Conservation (phyloP, 768 basidiomycete species). For the Mycena albidolilacea region DNA sequence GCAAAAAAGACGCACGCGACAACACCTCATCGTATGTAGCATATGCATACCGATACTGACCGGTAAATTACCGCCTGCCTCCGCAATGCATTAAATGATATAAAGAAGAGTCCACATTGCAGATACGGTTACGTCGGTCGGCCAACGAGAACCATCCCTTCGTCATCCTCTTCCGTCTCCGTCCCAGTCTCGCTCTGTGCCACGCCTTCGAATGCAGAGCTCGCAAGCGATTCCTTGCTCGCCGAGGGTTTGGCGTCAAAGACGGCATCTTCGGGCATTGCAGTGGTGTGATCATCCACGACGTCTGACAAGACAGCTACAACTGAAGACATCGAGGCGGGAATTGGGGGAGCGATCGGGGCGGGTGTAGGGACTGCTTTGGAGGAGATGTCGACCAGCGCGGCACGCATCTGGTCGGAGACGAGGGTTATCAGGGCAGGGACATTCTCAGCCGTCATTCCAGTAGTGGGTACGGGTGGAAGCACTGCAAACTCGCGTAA, state of each 20-base stretch:
- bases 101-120: not conserved
- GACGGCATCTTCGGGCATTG: conserved; percentile 34
- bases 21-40: not conserved
- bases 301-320: conserved; percentile 30
- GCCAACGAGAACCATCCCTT: conserved; percentile 85
- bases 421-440: conserved; percentile 75
- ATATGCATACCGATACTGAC: not conserved
- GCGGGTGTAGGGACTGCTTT: conserved; percentile 54
- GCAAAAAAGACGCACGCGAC: conserved; percentile 5
- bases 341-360: conserved; percentile 35
- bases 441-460: conserved; percentile 80
- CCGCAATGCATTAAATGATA: conserved; percentile 6
- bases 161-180: conserved; percentile 90
- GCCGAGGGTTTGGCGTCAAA: conserved; percentile 44
- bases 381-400: conserved; percentile 84
- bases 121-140: conserved; percentile 58
- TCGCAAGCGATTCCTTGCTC: conserved; percentile 45
- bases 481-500: conserved; percentile 71
- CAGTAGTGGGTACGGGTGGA: conserved; percentile 87
- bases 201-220: conserved; percentile 48
- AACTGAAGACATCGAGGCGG: conserved; percentile 25
- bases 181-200: conserved; percentile 74
- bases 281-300: conserved; percentile 34
- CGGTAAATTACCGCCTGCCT: conserved; percentile 5
- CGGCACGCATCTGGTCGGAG: conserved; percentile 83